Conservation (phyloP, 2,329 filamentous ascomycete genomes). For the Aspergillus tamarii region DNA sequence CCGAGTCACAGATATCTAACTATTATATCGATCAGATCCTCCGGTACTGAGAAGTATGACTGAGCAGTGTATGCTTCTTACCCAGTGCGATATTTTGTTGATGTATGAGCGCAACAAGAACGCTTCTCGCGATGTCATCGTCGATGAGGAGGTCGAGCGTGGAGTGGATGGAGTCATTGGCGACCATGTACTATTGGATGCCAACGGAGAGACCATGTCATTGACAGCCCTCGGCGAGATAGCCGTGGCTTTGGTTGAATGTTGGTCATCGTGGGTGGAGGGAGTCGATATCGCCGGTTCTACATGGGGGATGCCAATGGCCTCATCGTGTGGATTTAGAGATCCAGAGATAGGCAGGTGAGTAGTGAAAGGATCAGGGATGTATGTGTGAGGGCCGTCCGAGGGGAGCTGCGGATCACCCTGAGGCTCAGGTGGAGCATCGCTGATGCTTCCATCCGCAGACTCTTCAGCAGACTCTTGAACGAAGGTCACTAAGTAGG, state of each 20-base stretch:
- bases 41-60: not conserved
- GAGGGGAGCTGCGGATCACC: not conserved
- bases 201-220: slow-evolving; percentile 16
- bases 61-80: slow-evolving; percentile 14
- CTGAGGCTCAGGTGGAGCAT: slow-evolving; percentile 2
- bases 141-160: slow-evolving; percentile 10
- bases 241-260: slow-evolving; percentile 12
- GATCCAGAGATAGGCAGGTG: slow-evolving; percentile 7
- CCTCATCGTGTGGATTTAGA: not conserved
- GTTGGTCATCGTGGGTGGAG: slow-evolving; percentile 13
- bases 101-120: slow-evolving; percentile 39
- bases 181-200: slow-evolving; percentile 21
- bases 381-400: not conserved
- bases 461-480: slow-evolving; percentile 26
- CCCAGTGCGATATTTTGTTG: slow-evolving; percentile 38
- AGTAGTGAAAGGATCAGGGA: not conserved
- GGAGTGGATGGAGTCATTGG: slow-evolving; percentile 19
- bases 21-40: slow-evolving; percentile 11
- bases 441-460: slow-evolving; percentile 9
- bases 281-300: slow-evolving; percentile 2
- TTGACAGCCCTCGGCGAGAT: slow-evolving; percentile 16
- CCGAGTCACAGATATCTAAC: slow-evolving; percentile 40
- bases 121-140: slow-evolving; percentile 36
- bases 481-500: slow-evolving; percentile 30
- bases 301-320: not conserved